Base-by-base conservation (phyloP, 371 early-diverging fungal species). In the Mucor circinelloides region DNA sequence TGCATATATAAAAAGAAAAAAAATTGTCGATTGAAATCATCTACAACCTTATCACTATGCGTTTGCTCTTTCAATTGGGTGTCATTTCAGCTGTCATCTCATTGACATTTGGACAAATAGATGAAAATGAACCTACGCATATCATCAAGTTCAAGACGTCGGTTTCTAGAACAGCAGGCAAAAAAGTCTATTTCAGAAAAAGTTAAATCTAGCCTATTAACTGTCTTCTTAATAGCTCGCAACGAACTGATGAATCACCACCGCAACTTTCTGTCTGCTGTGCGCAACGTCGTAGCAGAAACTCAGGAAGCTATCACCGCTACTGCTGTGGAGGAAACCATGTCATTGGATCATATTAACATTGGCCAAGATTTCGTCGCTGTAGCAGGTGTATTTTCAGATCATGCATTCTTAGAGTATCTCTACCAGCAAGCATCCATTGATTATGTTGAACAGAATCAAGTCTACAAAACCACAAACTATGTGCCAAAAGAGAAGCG, bases 361-460 rank as follows among this genome's bases (percentile, higher is more conserved):
- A 23, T 70, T 27, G 70, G 66, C 8, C 46, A 46, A 9, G 61
- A 60, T 23, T 74, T 74, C 17, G 58, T 32, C 9, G 66, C 68
- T 2, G 59, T 74, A 13, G 40, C 70, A 27, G 74, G 74, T 21
- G 42, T 70, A 21, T 74, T 74, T 59, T 66, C 70, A 4, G 74
- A 74, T 31, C 46, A 48, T 40, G 66, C 67, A 0, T 82, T 82
- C 63, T 62, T 78, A 1, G 67, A 78, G 1, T 80, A 74, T 34
- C 61, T 82, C 3, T 48, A 70, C 36, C 25, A 48, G 9, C 70
- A 76, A 5, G 63, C 69, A 2, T 74, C 74, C 25, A 68, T 88
- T 23, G 87, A 79, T 6, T 88, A 85, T 54, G 76, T 89, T 17
- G 88, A 87, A 56, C 60, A 74, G 21, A 86, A 87, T 64, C 63